Percentiles rank a stretch among this genome's conserved stretches.
phyloP scores from a whole-genome alignment of 2,329 filamentous ascomycete species.

The Venturia pyrina region DNA sequence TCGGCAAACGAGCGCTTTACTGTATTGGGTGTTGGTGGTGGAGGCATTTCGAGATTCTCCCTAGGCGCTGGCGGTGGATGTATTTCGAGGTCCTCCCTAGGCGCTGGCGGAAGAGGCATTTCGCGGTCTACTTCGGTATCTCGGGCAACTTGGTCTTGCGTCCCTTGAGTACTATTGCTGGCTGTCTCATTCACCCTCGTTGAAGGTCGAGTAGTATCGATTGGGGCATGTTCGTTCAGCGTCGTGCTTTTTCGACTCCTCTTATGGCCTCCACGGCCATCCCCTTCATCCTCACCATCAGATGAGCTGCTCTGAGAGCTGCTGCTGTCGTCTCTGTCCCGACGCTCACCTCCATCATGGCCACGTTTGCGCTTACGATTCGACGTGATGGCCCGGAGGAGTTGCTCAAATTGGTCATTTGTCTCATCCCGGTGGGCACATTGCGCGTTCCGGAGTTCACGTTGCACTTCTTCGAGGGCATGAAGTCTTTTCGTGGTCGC shows the following conservation, averaged over 20 bases:
- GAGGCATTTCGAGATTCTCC: background rate
- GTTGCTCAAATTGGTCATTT: background rate
- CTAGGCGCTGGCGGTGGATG: background rate
- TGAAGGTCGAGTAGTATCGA: background rate
- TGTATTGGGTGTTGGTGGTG: background rate
- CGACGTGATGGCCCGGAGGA: background rate
- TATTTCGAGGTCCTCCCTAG: background rate
- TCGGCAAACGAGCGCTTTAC: background rate
- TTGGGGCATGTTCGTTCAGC: background rate
- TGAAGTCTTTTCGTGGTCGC: background rate
- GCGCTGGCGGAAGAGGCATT: background rate
- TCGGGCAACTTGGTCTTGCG: background rate
- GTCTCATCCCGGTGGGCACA: background rate
- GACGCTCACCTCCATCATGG: background rate
- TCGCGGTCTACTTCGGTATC: background rate
- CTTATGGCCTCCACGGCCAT: background rate
- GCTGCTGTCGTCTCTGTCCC: background rate
- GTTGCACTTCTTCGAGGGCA: background rate
- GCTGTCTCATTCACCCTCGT: background rate
- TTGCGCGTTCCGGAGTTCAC: background rate
- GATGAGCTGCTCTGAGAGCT: background rate
- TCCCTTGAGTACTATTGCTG: background rate
- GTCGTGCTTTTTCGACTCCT: background rate
- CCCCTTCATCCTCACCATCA: background rate
- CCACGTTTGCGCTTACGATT: background rate